phyloP scores from a whole-genome alignment of 148 eudicot genomes.

The Tetragonia tetragonoides region DNA sequence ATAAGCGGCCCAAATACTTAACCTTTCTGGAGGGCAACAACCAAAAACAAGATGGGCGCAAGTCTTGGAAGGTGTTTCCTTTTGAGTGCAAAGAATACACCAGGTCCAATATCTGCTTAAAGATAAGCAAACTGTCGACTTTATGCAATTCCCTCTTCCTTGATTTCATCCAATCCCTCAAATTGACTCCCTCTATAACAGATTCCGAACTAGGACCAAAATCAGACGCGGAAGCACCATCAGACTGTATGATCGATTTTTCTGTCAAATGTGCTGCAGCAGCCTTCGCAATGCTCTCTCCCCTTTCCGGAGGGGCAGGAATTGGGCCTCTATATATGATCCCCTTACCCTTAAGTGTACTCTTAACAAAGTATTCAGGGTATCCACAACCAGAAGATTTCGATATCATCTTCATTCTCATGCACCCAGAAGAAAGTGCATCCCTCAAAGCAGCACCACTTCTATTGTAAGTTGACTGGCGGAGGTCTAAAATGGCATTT shows the following conservation, averaged over 20 bases:
- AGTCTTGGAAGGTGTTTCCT: constrained; percentile 58
- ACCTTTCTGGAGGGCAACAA: constrained; percentile 55
- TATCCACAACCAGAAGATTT: constrained; percentile 75
- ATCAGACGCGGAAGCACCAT: constrained; percentile 19
- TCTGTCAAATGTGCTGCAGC: constrained; percentile 26
- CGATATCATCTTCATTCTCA: constrained; percentile 73
- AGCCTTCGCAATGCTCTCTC: neutral
- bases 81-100: constrained; percentile 64
- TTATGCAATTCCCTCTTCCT: constrained; percentile 42
- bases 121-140: constrained; percentile 46
- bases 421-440: constrained; percentile 45
- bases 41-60: constrained; percentile 80
- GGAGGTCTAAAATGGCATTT: constrained; percentile 21
- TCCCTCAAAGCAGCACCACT: constrained; percentile 29
- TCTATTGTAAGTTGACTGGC: constrained; percentile 26
- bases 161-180: constrained; percentile 79
- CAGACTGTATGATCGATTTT: constrained; percentile 17
- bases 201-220: constrained; percentile 15
- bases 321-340: constrained; percentile 49
- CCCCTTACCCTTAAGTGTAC: constrained; percentile 75
- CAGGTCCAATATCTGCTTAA: constrained; percentile 63
- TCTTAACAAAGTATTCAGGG: constrained; percentile 72
- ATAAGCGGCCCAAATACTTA: constrained; percentile 54
- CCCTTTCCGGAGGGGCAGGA: constrained; percentile 12
- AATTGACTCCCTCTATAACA: constrained; percentile 44